A percentile compares a stretch with the other conserved stretches of the same genome.
These are phyloP conservation scores for Massarina eburnea DNA, from an alignment of 2,329 filamentous ascomycete species.

Conservation along the genomic window DNA sequence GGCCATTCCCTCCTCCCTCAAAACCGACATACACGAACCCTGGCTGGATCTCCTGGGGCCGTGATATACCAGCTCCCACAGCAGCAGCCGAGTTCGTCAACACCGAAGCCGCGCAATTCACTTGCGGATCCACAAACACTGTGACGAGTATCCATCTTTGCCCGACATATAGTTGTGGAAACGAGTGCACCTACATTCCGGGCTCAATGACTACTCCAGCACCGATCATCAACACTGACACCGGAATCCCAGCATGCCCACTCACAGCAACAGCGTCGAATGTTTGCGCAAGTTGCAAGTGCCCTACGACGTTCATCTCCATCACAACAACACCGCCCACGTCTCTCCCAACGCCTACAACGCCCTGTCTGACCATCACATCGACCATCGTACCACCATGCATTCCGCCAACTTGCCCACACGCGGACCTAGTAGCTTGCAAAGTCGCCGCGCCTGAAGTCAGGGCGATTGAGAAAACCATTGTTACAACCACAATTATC, in stretches of 20 bases:
- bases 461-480: slow-evolving; percentile 13
- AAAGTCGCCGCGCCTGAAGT: slow-evolving; percentile 8
- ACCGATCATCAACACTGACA: slow-evolving; percentile 2
- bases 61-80: slow-evolving; percentile 12
- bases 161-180: slow-evolving; percentile 10
- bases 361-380: slow-evolving; percentile 12
- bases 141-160: slow-evolving; percentile 5
- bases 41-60: slow-evolving; percentile 15
- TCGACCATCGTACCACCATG: slow-evolving; percentile 15
- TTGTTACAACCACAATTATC: slow-evolving; percentile 15
- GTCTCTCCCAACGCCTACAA: slow-evolving; percentile 1
- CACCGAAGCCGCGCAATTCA: slow-evolving; percentile 2
- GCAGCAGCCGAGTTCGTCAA: slow-evolving; percentile 7
- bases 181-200: not conserved
- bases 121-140: slow-evolving; percentile 13
- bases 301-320: slow-evolving; percentile 7
- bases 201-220: not conserved
- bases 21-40: not conserved
- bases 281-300: slow-evolving; percentile 12
- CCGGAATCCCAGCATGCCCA: slow-evolving; percentile 5
- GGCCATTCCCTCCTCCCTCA: not conserved
- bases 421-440: slow-evolving; percentile 10
- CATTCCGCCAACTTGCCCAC: slow-evolving; percentile 19
- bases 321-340: not conserved
- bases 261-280: slow-evolving; percentile 9